Evolutionary conservation across 164 flowering plant species (phyloP).

Genomic region (Annona squamosa): DNA sequence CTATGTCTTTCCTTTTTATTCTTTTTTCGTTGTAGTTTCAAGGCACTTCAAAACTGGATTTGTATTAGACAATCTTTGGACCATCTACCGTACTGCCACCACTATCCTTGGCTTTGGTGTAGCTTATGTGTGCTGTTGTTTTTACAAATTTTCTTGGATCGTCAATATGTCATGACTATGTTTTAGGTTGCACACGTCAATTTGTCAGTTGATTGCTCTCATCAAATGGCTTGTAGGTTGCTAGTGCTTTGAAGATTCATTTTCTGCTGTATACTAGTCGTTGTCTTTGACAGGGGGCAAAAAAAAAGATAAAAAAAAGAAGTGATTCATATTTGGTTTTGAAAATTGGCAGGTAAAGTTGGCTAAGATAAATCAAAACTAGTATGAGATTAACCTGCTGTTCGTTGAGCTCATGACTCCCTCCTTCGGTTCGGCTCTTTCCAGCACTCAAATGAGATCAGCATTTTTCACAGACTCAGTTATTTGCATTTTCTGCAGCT

Average conservation of each 20-base stretch:
- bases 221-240: not conserved
- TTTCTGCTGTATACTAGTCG: too few relatives aligned
- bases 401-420: not conserved
- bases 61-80: too few relatives aligned
- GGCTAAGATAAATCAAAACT: not conserved
- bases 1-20: too few relatives aligned
- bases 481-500: not conserved
- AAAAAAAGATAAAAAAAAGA: not conserved
- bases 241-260: too few relatives aligned
- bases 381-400: not conserved
- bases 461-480: not conserved
- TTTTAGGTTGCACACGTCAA: not conserved
- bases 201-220: not conserved
- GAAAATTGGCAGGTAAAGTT: not conserved
- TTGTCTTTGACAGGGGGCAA: not conserved
- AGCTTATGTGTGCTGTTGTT: too few relatives aligned
- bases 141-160: too few relatives aligned
- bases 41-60: too few relatives aligned
- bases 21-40: too few relatives aligned
- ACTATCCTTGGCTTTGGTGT: too few relatives aligned
- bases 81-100: too few relatives aligned
- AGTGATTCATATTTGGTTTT: not conserved
- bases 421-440: not conserved
- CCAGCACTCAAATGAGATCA: not conserved
- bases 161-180: not conserved